These are phyloP conservation scores for Penicillium brasilianum DNA, from an alignment of 2,329 filamentous ascomycete species.

Conservation along the genomic window DNA sequence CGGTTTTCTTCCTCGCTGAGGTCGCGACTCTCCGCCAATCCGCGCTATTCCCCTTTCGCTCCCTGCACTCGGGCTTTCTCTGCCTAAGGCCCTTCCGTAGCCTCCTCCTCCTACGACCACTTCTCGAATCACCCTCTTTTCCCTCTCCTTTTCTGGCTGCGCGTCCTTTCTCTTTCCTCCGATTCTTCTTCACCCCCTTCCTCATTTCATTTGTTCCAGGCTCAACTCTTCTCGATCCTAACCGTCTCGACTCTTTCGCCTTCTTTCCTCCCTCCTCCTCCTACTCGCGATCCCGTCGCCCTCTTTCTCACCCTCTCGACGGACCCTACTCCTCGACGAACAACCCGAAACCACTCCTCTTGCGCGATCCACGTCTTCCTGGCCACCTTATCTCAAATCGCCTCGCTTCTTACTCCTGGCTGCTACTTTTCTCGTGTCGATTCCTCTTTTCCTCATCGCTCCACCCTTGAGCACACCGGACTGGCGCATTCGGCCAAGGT, in stretches of 20 bases:
- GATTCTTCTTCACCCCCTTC: constrained; percentile 11
- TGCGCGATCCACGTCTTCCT: constrained; percentile 19
- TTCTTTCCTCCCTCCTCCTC: constrained; percentile 13
- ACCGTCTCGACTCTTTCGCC: constrained; percentile 2
- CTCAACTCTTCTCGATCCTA: constrained; percentile 13
- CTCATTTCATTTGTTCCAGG: constrained; percentile 20
- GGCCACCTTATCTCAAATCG: constrained; percentile 19
- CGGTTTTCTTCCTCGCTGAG: constrained; percentile 16
- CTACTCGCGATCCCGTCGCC: constrained; percentile 26
- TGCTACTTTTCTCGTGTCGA: constrained; percentile 8
- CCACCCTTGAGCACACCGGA: constrained; percentile 26
- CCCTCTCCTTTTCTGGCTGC: constrained; percentile 32
- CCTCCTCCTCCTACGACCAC: constrained; percentile 30
- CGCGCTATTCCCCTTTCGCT: constrained; percentile 28
- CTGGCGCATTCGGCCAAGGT: constrained; percentile 25
- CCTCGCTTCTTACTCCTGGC: constrained; percentile 7
- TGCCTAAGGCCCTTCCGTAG: constrained; percentile 33
- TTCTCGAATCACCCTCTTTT: constrained; percentile 32
- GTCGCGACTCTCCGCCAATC: constrained; percentile 13
- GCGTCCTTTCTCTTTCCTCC: constrained; percentile 23
- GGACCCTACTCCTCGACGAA: not conserved
- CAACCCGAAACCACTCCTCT: constrained; percentile 3
- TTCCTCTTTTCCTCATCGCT: constrained; percentile 12
- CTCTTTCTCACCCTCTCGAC: constrained; percentile 25
- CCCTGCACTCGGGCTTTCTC: constrained; percentile 26